A percentile compares a stretch with the other conserved stretches of the same genome.
phyloP scores from a whole-genome alignment of 768 basidiomycete genomes.

The Pholiota microspora region DNA sequence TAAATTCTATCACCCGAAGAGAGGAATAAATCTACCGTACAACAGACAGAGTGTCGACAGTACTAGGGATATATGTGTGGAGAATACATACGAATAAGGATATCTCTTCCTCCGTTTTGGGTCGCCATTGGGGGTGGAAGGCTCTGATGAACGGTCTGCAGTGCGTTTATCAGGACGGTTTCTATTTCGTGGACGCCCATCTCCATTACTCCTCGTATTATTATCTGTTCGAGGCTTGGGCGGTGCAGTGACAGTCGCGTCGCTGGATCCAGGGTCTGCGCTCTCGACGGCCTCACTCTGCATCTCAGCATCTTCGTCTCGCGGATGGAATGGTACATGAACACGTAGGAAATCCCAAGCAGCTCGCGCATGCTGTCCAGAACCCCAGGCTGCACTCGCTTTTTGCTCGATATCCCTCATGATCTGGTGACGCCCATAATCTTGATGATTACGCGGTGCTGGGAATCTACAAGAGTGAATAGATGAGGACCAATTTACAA shows the following conservation, averaged over 20 bases:
- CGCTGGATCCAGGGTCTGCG: background rate
- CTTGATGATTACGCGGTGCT: constrained; percentile 38
- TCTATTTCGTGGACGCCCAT: background rate
- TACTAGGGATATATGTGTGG: too few species aligned
- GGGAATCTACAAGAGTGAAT: too few species aligned
- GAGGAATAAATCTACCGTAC: background rate
- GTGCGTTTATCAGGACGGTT: background rate
- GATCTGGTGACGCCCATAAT: constrained; percentile 37
- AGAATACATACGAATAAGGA: background rate
- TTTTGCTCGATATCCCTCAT: constrained; percentile 62
- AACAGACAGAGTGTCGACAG: background rate
- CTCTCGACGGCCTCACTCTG: background rate
- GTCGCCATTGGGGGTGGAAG: background rate
- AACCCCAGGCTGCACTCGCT: constrained; percentile 59
- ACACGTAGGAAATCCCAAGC: constrained; percentile 60
- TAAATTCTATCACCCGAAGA: background rate
- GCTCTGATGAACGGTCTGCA: background rate
- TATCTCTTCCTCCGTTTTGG: constrained; percentile 7
- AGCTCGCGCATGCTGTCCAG: constrained; percentile 40
- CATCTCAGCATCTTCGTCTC: constrained; percentile 25
- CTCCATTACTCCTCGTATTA: background rate
- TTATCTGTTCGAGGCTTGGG: background rate
- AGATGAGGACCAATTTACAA: background rate
- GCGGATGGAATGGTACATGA: constrained; percentile 29
- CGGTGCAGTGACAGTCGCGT: background rate